Conservation (phyloP, 2,329 filamentous ascomycete species). For the Geosmithia morbida region DNA sequence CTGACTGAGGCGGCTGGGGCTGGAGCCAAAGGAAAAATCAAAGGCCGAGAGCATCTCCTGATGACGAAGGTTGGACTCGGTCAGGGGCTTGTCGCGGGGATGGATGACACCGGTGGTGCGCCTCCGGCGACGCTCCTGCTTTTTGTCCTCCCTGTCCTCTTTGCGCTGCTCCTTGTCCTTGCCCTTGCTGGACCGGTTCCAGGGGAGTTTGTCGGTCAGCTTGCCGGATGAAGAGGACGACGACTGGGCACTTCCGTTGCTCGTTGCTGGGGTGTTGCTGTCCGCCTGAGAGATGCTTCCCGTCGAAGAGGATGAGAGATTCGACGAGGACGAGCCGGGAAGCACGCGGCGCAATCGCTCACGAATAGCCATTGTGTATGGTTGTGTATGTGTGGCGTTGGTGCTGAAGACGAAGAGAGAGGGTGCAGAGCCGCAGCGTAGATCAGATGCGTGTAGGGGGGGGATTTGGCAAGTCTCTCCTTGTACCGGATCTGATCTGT, state of each 20-base stretch:
- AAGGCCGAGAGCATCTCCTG: slow-evolving; percentile 31
- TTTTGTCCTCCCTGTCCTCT: slow-evolving; percentile 6
- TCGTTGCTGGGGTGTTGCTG: slow-evolving; percentile 13
- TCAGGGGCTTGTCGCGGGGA: slow-evolving; percentile 29
- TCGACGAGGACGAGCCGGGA: slow-evolving; percentile 19
- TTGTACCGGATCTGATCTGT: not conserved
- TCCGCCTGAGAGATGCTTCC: slow-evolving; percentile 15
- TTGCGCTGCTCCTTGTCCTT: slow-evolving; percentile 7
- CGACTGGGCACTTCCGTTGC: slow-evolving; percentile 5
- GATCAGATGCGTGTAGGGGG: not conserved
- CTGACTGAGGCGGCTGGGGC: slow-evolving; percentile 5
- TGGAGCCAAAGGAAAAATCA: slow-evolving; percentile 29
- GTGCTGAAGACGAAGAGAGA: not conserved
- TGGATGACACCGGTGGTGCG: slow-evolving; percentile 16
- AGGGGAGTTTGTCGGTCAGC: slow-evolving; percentile 15
- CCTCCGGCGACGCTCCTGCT: slow-evolving; percentile 10
- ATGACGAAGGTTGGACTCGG: slow-evolving; percentile 27
- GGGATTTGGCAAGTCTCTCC: not conserved
- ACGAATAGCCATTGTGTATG: slow-evolving; percentile 22
- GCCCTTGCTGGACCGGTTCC: slow-evolving; percentile 10
- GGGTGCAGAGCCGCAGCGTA: not conserved
- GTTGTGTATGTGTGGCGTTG: not conserved
- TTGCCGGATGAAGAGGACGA: slow-evolving; percentile 13
- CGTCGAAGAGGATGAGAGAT: not conserved
- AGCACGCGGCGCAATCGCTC: slow-evolving; percentile 25